A percentile compares a stretch with the other conserved stretches of the same genome.
These are phyloP conservation scores for Blastomyces silverae DNA, from an alignment of 2,329 filamentous ascomycete species.

Conservation along the genomic window DNA sequence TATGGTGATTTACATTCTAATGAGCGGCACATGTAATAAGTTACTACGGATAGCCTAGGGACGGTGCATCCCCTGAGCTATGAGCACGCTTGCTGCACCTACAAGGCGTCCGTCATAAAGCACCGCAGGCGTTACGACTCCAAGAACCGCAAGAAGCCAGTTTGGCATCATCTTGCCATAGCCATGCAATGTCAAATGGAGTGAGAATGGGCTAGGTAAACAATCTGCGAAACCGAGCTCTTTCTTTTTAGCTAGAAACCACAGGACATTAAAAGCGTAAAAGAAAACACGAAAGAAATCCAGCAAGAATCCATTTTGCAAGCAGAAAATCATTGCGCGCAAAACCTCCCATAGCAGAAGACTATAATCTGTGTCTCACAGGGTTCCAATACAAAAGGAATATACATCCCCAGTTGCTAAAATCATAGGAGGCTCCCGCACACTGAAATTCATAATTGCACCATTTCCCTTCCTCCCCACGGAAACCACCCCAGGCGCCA, in stretches of 20 bases:
- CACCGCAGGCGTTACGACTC: not conserved
- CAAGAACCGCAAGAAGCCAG: not conserved
- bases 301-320: slow-evolving; percentile 11
- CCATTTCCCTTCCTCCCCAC: not conserved
- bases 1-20: not conserved
- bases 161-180: not conserved
- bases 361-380: not conserved
- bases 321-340: not conserved
- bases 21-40: not conserved
- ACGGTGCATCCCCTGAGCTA: not conserved
- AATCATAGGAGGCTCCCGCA: slow-evolving; percentile 10
- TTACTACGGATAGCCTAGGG: not conserved
- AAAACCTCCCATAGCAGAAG: slow-evolving; percentile 9
- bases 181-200: not conserved
- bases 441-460: slow-evolving; percentile 10
- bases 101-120: not conserved
- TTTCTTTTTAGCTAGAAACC: slow-evolving; percentile 7
- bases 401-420: not conserved
- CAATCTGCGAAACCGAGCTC: slow-evolving; percentile 3
- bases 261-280: slow-evolving; percentile 10
- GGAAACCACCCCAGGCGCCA: not conserved
- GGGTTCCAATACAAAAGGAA: slow-evolving; percentile 6
- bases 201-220: not conserved
- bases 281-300: slow-evolving; percentile 8
- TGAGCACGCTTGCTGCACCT: not conserved